Base-by-base conservation (phyloP, 139 green algal species). In the Mesotaenium endlicherianum region DNA sequence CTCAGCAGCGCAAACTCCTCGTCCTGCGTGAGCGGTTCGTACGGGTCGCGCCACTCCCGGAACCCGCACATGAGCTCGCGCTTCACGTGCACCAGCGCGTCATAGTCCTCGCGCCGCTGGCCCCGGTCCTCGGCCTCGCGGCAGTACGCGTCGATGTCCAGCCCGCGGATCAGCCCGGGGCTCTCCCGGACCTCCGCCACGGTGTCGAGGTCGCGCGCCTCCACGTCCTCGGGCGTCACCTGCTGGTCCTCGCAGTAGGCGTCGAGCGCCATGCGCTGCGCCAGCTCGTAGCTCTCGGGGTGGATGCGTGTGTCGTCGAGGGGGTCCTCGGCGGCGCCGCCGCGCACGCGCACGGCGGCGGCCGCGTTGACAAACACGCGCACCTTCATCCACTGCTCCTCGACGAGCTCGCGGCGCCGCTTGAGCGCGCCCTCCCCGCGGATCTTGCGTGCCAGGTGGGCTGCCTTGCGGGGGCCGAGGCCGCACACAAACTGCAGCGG, bases 381-480 rank as follows among this genome's bases (percentile, higher is more conserved):
- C 11, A 11, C 43, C 6, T 38, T 38, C 43, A 72, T 5, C 60
- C 60, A 72, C 60, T 38, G 36, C 41, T 72, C 43, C 41, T 86
- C 70, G 43, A 86, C 36, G 30, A 86, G 59, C 41, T 86, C 80
- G 36, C 75, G 85, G n/a, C 80, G 69, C 3, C 49, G 42, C 39
- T 36, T 0, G n/a, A 84, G 77, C 50, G 59, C 40, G 31, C 81
- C 82, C 59, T 82, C 75, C 0, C 44, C 75, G 34, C 60, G 41
- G 17, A 72, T 72, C 11, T 38, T 6, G 6, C 60, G 5, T 11
- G 41, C 36, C 11, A 72, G 43, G 20, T 47, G 6, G 43, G 6
- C 20, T 3, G 95, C 93, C 83, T 98, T 98, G 71, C 95, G 89
- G 1, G 94, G 94, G 0, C 95, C 95, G 69, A 98, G 91, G 6